Evolutionary conservation across 495 filamentous ascomycete species (phyloP).

Genomic region (Evernia prunastri): DNA sequence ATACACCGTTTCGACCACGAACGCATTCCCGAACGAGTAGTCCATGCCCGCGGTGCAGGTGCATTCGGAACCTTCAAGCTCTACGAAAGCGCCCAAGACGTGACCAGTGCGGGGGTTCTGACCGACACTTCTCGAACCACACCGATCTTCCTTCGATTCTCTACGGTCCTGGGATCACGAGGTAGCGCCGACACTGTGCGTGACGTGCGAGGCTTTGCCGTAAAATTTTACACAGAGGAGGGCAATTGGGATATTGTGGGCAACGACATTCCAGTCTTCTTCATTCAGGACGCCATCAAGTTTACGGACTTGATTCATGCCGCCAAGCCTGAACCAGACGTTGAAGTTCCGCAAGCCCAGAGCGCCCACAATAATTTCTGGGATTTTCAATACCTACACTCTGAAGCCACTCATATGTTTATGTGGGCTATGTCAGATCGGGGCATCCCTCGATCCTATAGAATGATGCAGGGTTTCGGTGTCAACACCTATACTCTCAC

Average conservation of each 20-base stretch:
- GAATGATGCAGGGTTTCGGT: conserved; percentile 90
- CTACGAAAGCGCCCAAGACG: conserved; percentile 59
- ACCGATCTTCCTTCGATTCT: conserved; percentile 75
- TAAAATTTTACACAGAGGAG: conserved; percentile 66
- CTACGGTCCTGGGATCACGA: conserved; percentile 70
- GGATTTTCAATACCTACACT: conserved; percentile 52
- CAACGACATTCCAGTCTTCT: conserved; percentile 63
- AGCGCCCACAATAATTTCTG: conserved; percentile 59
- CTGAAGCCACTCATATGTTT: conserved; percentile 79
- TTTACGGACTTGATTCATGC: conserved; percentile 74
- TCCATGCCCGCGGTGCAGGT: conserved; percentile 77
- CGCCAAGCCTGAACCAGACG: conserved; percentile 76
- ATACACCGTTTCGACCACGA: conserved; percentile 82
- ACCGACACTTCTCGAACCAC: conserved; percentile 77
- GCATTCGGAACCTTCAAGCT: conserved; percentile 82
- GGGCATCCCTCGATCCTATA: conserved; percentile 69
- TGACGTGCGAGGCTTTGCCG: conserved; percentile 74
- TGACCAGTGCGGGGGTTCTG: conserved; percentile 64
- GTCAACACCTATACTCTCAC: conserved; percentile 75
- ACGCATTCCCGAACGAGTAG: conserved; percentile 80
- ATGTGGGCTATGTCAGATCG: conserved; percentile 76
- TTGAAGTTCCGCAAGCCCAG: conserved; percentile 59
- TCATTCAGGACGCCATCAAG: conserved; percentile 67
- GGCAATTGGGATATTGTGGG: conserved; percentile 59
- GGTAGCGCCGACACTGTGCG: conserved; percentile 76